A percentile compares a stretch with the other conserved stretches of the same genome.
These are phyloP conservation scores for Prunus fruticosa DNA, from an alignment of 306 rosid genomes.

Conservation along the genomic window DNA sequence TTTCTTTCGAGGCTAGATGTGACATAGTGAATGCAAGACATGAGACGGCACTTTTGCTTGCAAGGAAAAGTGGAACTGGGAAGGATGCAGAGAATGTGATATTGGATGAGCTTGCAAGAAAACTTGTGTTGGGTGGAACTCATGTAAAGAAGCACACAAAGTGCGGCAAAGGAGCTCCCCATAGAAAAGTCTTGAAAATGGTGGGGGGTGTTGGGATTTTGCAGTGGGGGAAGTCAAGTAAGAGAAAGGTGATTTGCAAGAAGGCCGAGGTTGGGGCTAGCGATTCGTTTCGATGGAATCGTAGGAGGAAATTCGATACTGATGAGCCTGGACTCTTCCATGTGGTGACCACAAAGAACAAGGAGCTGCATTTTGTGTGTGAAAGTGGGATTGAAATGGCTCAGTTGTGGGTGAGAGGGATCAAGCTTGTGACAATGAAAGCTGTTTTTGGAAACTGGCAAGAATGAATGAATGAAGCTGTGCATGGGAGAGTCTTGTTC, in stretches of 20 bases:
- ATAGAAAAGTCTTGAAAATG: conserved; percentile 40
- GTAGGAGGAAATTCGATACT: conserved; percentile 43
- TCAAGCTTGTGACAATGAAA: conserved; percentile 46
- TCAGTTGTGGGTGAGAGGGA: conserved; percentile 63
- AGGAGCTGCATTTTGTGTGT: conserved; percentile 69
- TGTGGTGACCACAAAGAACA: conserved; percentile 52
- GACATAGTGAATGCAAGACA: conserved; percentile 38
- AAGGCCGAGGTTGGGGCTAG: conserved; percentile 59
- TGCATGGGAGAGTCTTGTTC: neutral
- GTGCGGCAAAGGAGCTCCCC: conserved; percentile 61
- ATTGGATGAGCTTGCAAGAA: conserved; percentile 45
- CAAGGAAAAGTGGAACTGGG: conserved; percentile 33
- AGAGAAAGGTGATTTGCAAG: conserved; percentile 54
- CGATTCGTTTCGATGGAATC: conserved; percentile 47
- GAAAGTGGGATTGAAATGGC: conserved; percentile 66
- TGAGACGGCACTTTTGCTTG: conserved; percentile 50
- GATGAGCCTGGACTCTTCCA: conserved; percentile 54
- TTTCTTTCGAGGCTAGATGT: conserved; percentile 48
- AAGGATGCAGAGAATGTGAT: conserved; percentile 49
- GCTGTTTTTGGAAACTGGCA: conserved; percentile 43
- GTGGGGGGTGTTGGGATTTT: conserved; percentile 40
- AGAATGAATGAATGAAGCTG: neutral
- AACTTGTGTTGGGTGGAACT: conserved; percentile 36
- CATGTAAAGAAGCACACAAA: conserved; percentile 57
- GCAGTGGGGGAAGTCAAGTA: conserved; percentile 59